These are phyloP conservation scores for Termitomyces sp. DNA, from an alignment of 768 basidiomycete species.

Conservation along the genomic window DNA sequence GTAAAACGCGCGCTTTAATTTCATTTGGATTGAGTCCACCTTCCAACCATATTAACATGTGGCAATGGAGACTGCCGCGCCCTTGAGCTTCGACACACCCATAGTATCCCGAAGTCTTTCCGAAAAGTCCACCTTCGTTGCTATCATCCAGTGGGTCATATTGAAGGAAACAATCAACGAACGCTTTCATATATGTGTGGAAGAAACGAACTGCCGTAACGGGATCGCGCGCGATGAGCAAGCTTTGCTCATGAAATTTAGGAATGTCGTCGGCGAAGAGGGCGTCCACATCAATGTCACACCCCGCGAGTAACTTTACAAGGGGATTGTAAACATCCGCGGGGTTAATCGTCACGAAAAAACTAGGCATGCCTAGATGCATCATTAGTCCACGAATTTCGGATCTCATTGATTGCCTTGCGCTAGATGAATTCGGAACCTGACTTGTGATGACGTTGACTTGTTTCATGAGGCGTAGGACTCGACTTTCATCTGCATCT, in stretches of 20 bases:
- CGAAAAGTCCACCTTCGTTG: conserved; percentile 26
- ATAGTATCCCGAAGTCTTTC: conserved; percentile 28
- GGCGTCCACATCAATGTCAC: conserved; percentile 29
- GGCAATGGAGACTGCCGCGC: conserved; percentile 31
- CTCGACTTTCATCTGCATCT: too few relatives aligned
- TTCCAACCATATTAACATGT: conserved; percentile 32
- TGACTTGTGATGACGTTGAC: too few relatives aligned
- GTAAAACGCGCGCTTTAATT: conserved; percentile 4
- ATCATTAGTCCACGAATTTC: conserved; percentile 32
- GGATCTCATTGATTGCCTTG: conserved; percentile 23
- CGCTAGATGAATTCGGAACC: too few relatives aligned
- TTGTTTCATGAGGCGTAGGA: too few relatives aligned
- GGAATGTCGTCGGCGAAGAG: conserved; percentile 22
- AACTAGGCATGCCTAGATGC: conserved; percentile 30
- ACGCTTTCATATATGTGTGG: too few relatives aligned
- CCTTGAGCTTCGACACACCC: conserved; percentile 32
- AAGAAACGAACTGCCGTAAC: too few relatives aligned
- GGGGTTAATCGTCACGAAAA: conserved; percentile 22
- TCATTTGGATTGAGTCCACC: conserved; percentile 24
- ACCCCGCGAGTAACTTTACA: conserved; percentile 32
- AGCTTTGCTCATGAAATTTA: conserved; percentile 24
- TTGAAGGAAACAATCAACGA: too few relatives aligned
- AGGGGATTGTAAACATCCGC: conserved; percentile 35
- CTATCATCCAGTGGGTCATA: too few relatives aligned
- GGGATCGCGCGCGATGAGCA: conserved; percentile 22